phyloP scores from a whole-genome alignment of 2,329 filamentous ascomycete genomes.

The Ampelomyces quisqualis region DNA sequence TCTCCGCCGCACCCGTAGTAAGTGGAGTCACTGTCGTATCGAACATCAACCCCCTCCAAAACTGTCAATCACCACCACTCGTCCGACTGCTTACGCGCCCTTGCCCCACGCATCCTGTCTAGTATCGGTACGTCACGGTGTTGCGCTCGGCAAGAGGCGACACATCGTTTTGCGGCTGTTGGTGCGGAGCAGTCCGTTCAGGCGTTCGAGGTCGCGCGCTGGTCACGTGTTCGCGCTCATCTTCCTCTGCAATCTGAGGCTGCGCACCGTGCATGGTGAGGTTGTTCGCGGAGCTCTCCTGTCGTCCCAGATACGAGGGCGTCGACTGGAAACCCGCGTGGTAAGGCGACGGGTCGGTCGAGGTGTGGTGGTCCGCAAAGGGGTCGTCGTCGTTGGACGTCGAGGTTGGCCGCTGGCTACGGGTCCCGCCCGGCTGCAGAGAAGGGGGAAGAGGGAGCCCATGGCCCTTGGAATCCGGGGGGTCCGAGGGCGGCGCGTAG shows the following conservation, averaged over 20 bases:
- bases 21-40: no score
- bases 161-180: conserved; percentile 28
- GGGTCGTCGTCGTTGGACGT: conserved; percentile 38
- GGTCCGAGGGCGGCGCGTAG: conserved; percentile 7
- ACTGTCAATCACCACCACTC: not conserved
- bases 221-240: conserved; percentile 25
- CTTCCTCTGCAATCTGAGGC: conserved; percentile 27
- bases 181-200: conserved; percentile 17
- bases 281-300: conserved; percentile 47
- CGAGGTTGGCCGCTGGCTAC: conserved; percentile 13
- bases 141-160: conserved; percentile 42
- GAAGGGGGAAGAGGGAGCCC: conserved; percentile 27
- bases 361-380: conserved; percentile 47
- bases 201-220: conserved; percentile 28
- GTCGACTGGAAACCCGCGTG: conserved; percentile 43
- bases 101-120: conserved; percentile 10
- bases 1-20: no score
- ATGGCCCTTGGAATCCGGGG: conserved; percentile 17
- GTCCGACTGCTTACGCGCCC: not conserved
- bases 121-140: conserved; percentile 43
- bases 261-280: conserved; percentile 51
- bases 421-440: conserved; percentile 29
- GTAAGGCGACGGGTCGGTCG: conserved; percentile 35
- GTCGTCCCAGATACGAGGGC: conserved; percentile 47
- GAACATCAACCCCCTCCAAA: not conserved